Base-by-base conservation (phyloP, 2,329 filamentous ascomycete species). In the Sclerotinia sclerotiorum region DNA sequence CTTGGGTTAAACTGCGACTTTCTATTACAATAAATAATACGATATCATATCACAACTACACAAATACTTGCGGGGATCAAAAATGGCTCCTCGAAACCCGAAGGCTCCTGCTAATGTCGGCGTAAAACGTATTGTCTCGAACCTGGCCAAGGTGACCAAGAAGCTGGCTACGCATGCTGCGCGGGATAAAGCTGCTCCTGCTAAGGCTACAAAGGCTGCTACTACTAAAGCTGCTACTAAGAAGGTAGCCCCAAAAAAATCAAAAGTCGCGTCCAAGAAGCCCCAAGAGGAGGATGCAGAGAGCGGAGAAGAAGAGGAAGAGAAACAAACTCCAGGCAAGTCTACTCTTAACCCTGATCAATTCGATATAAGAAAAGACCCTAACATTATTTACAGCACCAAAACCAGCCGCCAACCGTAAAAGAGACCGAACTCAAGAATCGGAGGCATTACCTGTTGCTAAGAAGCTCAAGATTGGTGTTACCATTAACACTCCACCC, bases 381-480 rank as follows among this genome's bases (percentile, higher is more conserved):
- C 60, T 63, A 24, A 63, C 15, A 42, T 21, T 63, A 3, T 51
- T 39, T 10, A 39, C n/a, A 63, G 60, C 46, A 27, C 48, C 60
- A 51, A 63, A 63, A 7, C 46, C 60, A 11, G 48, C 1, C 7
- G 46, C 27, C n/a, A 51, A 48, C 46, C 32, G 54, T 10, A 66
- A 66, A 19, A 44, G 64, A 21, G n/a, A 27, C 17, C 29, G 54
- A 29, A n/a, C 3, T 49, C 39, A 66, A 35, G 64, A 65, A 44
- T n/a, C 42, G 8, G 64, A 60, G 13, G 10, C 27, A 24, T 35
- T 60, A 2, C 64, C 64, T 27, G 54, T 29, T 27, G 35, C 64
- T 5, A 66, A 66, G 52, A 66, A 66, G 11, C 52, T 49, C 15
- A 66, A 66, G 32, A 2, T 66, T 58, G 64, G 54, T 17, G 27